phyloP scores from a whole-genome alignment of 441 rosid species.

The Populus hybrid region DNA sequence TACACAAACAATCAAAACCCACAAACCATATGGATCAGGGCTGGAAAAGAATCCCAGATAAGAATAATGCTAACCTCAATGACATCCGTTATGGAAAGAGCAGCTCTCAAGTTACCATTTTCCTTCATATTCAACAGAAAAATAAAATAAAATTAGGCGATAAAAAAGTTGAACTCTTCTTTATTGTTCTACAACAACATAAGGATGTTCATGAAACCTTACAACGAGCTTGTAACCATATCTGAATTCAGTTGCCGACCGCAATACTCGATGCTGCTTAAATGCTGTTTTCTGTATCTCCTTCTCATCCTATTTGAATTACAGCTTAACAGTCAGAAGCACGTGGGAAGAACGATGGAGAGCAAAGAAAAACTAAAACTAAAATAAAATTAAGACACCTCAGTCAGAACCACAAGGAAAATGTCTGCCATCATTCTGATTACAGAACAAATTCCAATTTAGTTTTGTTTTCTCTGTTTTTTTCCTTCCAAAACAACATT shows the following conservation, averaged over 20 bases:
- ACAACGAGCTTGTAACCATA: conserved; percentile 97
- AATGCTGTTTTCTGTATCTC: conserved; percentile 84
- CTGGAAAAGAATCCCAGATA: neutral
- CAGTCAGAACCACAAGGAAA: neutral
- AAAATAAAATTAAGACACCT: too few species aligned
- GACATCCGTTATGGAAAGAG: conserved; percentile 63
- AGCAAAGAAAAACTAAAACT: neutral
- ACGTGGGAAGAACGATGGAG: conserved; percentile 3
- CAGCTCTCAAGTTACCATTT: conserved; percentile 75
- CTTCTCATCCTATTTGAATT: conserved; percentile 70
- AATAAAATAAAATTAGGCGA: neutral
- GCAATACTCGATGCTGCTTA: conserved; percentile 66
- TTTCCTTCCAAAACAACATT: neutral
- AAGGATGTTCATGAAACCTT: conserved; percentile 29
- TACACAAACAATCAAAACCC: neutral
- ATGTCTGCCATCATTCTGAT: neutral
- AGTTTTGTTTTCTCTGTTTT: neutral
- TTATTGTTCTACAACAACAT: neutral
- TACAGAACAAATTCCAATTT: neutral
- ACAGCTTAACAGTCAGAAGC: conserved; percentile 8
- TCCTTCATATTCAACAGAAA: conserved; percentile 45
- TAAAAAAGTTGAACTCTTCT: neutral
- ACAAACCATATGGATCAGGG: neutral
- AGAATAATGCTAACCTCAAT: conserved; percentile 55
- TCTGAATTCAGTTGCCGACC: conserved; percentile 70